Evolutionary conservation across 2,329 filamentous ascomycete genomes (phyloP).

Genomic region (Emmonsiellopsis sp.): DNA sequence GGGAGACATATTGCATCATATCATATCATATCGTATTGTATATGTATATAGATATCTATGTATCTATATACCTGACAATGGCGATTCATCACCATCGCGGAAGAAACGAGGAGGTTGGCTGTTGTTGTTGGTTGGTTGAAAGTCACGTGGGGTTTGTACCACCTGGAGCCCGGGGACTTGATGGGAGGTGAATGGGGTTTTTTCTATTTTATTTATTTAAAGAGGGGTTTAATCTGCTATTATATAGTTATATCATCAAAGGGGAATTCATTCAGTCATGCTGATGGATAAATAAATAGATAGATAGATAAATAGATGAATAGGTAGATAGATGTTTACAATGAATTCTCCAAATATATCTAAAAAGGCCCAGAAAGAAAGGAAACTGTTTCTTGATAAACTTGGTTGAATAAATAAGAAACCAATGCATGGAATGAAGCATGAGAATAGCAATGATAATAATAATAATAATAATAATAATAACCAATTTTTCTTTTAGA

Average conservation of each 20-base stretch:
- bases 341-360: not conserved
- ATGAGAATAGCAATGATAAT: not conserved
- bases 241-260: not conserved
- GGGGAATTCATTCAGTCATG: not conserved
- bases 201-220: not conserved
- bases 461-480: not conserved
- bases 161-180: not conserved
- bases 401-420: not conserved
- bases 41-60: not conserved
- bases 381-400: not conserved
- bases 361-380: not conserved
- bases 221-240: not conserved
- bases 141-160: not conserved
- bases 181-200: not conserved
- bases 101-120: not conserved
- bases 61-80: not conserved
- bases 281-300: not conserved
- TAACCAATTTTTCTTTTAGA: slow-evolving; percentile 1
- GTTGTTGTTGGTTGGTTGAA: not conserved
- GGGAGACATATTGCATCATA: no score
- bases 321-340: no score
- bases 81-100: not conserved
- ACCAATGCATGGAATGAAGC: not conserved
- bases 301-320: not conserved
- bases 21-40: not conserved